Evolutionary conservation across 345 rosid species (phyloP).

Genomic region (Theobroma cacao): DNA sequence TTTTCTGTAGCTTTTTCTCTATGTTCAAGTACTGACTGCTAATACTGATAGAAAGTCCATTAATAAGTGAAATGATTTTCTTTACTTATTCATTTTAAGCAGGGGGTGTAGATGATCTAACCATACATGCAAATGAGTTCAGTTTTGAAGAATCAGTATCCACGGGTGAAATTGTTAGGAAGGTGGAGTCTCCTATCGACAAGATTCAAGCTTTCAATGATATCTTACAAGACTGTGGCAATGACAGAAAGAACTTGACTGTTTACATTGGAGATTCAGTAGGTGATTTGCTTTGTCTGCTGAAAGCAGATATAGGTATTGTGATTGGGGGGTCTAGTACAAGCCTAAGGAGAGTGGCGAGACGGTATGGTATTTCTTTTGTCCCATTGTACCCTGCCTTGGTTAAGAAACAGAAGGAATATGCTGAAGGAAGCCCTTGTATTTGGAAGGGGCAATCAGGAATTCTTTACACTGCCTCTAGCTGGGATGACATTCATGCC

Average conservation of each 20-base stretch:
- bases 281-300: conserved; percentile 90
- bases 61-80: neutral
- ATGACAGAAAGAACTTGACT: conserved; percentile 46
- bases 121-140: conserved; percentile 84
- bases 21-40: neutral
- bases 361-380: conserved; percentile 83
- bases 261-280: conserved; percentile 89
- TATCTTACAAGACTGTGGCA: conserved; percentile 34
- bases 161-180: conserved; percentile 70
- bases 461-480: conserved; percentile 72
- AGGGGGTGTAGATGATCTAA: conserved; percentile 61
- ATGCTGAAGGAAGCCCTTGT: conserved; percentile 38
- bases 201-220: conserved; percentile 60
- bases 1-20: neutral
- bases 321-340: conserved; percentile 79
- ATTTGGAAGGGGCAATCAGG: conserved; percentile 76
- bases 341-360: conserved; percentile 81
- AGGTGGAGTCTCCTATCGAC: conserved; percentile 73
- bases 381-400: conserved; percentile 67
- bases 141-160: conserved; percentile 59
- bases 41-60: neutral
- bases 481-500: conserved; percentile 95
- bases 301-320: conserved; percentile 89
- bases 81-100: conserved; percentile 10
- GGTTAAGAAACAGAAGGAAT: conserved; percentile 70